Conservation (phyloP, 495 filamentous ascomycete species). For the Penicillium tannophilum region DNA sequence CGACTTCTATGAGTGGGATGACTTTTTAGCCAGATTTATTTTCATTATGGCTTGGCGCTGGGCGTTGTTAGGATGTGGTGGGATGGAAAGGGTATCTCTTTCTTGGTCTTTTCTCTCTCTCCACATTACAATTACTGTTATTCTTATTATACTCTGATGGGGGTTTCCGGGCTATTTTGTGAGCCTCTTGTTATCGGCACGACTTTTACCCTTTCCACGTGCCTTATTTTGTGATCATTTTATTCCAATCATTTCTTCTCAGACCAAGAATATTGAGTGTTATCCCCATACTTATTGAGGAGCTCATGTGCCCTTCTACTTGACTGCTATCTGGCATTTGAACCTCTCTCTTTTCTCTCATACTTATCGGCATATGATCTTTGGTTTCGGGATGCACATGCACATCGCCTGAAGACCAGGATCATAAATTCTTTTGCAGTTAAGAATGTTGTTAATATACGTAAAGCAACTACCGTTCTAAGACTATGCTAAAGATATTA, state of each 20-base stretch:
- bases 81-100: slow-evolving; percentile 11
- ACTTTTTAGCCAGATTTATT: slow-evolving; percentile 5
- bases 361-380: neutral
- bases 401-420: neutral
- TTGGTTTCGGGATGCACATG: neutral
- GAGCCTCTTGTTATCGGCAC: neutral
- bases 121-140: neutral
- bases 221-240: too few species aligned
- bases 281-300: neutral
- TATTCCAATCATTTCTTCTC: neutral
- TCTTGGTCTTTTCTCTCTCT: slow-evolving; percentile 5
- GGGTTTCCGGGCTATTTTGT: too few species aligned
- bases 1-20: slow-evolving; percentile 25
- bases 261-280: neutral
- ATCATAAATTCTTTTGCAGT: neutral
- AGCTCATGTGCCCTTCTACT: neutral
- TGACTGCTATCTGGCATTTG: neutral
- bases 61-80: slow-evolving; percentile 23
- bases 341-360: neutral
- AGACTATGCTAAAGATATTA: neutral
- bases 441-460: neutral
- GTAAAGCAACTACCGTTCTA: neutral
- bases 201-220: neutral
- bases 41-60: slow-evolving; percentile 19
- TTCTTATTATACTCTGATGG: too few species aligned